Percentiles rank a stretch among this genome's conserved stretches.
phyloP scores from a whole-genome alignment of 2,329 filamentous ascomycete genomes.

The Diaporthe sp. region DNA sequence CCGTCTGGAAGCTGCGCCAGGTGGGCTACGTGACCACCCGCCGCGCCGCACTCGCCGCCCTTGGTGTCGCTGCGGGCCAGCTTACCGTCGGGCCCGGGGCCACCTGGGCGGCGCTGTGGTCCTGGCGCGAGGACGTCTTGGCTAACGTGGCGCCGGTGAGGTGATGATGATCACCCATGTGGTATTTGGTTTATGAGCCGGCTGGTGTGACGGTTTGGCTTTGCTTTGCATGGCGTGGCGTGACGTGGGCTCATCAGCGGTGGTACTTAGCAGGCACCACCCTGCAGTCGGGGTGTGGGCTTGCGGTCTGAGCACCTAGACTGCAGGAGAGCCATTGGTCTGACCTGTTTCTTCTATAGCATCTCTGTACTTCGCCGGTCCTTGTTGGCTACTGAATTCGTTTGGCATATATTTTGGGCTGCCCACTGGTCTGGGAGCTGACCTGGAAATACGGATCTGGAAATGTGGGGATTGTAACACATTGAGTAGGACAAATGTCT shows the following conservation, averaged over 20 bases:
- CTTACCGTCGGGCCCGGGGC: constrained; percentile 12
- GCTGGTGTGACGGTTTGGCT: too few relatives aligned
- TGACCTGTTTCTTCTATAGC: neutral
- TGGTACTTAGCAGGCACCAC: too few relatives aligned
- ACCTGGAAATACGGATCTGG: neutral
- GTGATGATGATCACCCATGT: neutral
- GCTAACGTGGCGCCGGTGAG: constrained; percentile 9
- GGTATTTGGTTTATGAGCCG: too few relatives aligned
- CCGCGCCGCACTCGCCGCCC: neutral
- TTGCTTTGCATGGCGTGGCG: neutral
- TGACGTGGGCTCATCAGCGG: neutral
- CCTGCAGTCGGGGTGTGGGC: neutral
- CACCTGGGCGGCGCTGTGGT: constrained; percentile 20
- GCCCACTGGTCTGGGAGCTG: neutral
- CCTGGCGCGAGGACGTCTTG: constrained; percentile 17
- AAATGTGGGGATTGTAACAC: constrained; percentile 4
- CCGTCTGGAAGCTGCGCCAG: constrained; percentile 27
- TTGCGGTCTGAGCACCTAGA: neutral
- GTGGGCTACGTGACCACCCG: constrained; percentile 11
- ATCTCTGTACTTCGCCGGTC: neutral
- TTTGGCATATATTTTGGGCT: neutral
- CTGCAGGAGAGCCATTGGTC: neutral
- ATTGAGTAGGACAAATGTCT: neutral
- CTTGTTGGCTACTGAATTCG: neutral
- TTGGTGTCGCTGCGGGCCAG: constrained; percentile 1